Percentiles rank a stretch among this genome's conserved stretches.
These are phyloP conservation scores for Fusarium nygamai DNA, from an alignment of 2,329 filamentous ascomycete genomes.

Conservation along the genomic window DNA sequence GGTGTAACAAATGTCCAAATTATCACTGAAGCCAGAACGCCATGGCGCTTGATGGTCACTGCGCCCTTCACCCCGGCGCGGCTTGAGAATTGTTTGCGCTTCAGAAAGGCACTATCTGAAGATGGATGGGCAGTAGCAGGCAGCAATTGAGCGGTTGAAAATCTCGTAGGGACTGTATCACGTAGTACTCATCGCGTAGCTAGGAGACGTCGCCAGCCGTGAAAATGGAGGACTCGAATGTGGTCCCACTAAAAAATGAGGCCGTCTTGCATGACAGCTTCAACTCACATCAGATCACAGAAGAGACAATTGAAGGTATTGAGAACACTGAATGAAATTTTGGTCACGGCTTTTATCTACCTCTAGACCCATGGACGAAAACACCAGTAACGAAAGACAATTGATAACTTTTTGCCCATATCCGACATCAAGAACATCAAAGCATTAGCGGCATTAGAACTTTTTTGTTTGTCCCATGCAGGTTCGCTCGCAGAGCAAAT, in stretches of 20 bases:
- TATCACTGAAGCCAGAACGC: no score
- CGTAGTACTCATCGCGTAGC: neutral
- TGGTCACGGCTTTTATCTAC: constrained; percentile 41
- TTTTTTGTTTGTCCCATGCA: constrained; percentile 5
- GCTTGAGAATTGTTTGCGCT: neutral
- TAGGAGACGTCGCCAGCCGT: neutral
- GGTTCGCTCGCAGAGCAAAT: constrained; percentile 33
- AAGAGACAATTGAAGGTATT: neutral
- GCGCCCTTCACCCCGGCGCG: neutral
- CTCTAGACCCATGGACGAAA: constrained; percentile 38
- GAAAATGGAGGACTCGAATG: neutral
- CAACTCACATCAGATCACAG: neutral
- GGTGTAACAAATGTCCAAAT: no score
- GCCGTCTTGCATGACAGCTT: neutral
- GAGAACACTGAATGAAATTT: constrained; percentile 24
- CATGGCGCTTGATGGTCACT: neutral
- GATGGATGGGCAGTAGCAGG: neutral
- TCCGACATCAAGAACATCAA: constrained; percentile 36
- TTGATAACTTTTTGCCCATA: constrained; percentile 35
- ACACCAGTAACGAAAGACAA: constrained; percentile 37
- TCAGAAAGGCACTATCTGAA: fast-evolving
- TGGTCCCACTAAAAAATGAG: neutral
- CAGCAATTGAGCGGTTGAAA: neutral
- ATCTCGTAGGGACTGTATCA: neutral
- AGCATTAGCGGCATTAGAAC: constrained; percentile 40